Base-by-base conservation (phyloP, 495 filamentous ascomycete species). In the Podospora australis region DNA sequence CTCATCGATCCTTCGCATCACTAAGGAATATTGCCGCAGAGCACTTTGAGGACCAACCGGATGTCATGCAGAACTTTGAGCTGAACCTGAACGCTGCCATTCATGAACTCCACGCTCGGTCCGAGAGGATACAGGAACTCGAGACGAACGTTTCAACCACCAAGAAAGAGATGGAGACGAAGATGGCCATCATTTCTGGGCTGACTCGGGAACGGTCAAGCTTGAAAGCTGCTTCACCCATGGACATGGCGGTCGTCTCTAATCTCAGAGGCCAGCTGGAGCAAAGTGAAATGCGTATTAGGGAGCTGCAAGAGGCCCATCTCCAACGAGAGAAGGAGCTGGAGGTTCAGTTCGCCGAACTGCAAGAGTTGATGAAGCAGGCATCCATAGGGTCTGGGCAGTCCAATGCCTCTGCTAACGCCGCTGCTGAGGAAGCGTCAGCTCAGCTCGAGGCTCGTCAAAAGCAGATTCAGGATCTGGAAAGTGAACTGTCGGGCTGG, bases 101-200 rank as follows among this genome's bases (percentile, higher is more conserved):
- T 83, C 88, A 91, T 55, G 92, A 98, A 59, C 75, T 97, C 21
- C 82, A 95, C 53, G 78, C 70, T 28, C 83, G 90, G 20, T 88
- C 90, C 14, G 92, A 97, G 59, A 83, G 88, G 19, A 88, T 95
- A 29, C 84, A 90, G 59, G 82, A 90, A 41, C 73, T 98, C 8
- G 92, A 98, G 62, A 81, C 80, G 5, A 94, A 96, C 57, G 80
- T 96, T 48, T 70, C 81, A 2, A 81, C 79, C 6, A 79, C 91
- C 11, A 94, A 86, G 71, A 92, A 86, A 65, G 94, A 96, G 62
- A 95, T 98, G 87, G 94, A 98, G 52, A 80, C 77, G 46, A 97
- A 97, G 76, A 86, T 86, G 68, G 84, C 84, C 19, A 90, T 98
- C 57, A 96, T 98, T 50, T 87, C 89, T 14, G 92, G 92, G 5